phyloP scores from a whole-genome alignment of 768 basidiomycete species.

The Hygrophoropsis aurantiaca region DNA sequence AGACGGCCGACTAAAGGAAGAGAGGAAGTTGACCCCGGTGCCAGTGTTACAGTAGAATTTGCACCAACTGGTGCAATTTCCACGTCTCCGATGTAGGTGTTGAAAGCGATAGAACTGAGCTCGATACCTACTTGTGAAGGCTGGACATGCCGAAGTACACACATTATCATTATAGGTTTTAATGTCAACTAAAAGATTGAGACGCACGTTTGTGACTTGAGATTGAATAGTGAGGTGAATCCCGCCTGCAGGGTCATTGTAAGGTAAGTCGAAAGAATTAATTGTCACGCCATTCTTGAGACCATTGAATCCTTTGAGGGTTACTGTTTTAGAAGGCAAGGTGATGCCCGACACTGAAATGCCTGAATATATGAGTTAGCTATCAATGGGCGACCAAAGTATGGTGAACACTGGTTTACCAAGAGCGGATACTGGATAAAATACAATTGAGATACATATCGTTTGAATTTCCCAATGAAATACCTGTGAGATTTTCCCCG shows the following conservation, averaged over 20 bases:
- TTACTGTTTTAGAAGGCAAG: conserved; percentile 55
- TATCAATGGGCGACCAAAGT: neutral
- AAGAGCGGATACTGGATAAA: conserved; percentile 51
- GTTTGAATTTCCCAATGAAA: neutral
- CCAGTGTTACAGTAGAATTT: conserved; percentile 48
- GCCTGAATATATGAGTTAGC: conserved; percentile 32
- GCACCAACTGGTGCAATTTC: conserved; percentile 62
- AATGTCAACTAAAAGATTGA: neutral
- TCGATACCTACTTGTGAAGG: conserved; percentile 76
- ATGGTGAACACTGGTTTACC: conserved; percentile 33
- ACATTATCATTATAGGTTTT: neutral
- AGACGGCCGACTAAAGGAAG: conserved; percentile 63
- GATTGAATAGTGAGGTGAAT: conserved; percentile 67
- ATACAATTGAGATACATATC: conserved; percentile 7
- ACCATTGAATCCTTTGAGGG: conserved; percentile 70
- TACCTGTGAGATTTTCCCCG: conserved; percentile 61
- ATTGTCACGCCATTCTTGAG: conserved; percentile 63
- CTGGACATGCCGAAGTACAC: conserved; percentile 30
- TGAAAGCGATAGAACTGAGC: conserved; percentile 60
- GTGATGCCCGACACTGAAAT: conserved; percentile 57
- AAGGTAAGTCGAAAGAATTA: conserved; percentile 66
- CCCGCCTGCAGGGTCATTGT: conserved; percentile 69
- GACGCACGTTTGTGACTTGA: conserved; percentile 55
- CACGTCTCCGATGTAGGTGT: conserved; percentile 50
- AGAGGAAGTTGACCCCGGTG: conserved; percentile 50